Conservation (phyloP, 2,329 filamentous ascomycete species). For the Fusarium sp. region DNA sequence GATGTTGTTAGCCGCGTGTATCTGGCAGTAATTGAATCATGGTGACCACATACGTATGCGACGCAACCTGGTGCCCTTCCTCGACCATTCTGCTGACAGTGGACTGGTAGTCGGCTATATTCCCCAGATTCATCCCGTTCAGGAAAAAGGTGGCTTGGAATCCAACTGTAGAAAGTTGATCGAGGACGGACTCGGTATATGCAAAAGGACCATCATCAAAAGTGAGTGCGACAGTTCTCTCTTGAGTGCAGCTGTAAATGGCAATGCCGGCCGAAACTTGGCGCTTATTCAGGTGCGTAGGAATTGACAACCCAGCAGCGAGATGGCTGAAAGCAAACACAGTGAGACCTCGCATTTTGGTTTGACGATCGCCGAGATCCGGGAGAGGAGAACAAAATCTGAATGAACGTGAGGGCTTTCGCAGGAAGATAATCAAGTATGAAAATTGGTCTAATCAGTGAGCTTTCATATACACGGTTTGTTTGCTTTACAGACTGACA, state of each 20-base stretch:
- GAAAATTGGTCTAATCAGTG: not conserved
- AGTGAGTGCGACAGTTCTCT: slow-evolving; percentile 23
- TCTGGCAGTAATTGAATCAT: not conserved
- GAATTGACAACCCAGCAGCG: not conserved
- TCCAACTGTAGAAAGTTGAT: slow-evolving; percentile 25
- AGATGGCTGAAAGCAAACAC: not conserved
- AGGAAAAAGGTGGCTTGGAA: slow-evolving; percentile 23
- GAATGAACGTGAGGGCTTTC: not conserved
- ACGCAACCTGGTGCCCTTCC: slow-evolving; percentile 25
- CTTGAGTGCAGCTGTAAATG: slow-evolving; percentile 22
- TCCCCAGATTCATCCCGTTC: slow-evolving; percentile 17
- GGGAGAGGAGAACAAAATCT: not conserved
- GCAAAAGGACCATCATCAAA: slow-evolving; percentile 27
- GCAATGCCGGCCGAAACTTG: slow-evolving; percentile 1
- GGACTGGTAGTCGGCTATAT: slow-evolving; percentile 21
- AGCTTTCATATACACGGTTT: not conserved
- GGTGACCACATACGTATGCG: slow-evolving; percentile 13
- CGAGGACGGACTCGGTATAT: slow-evolving; percentile 24
- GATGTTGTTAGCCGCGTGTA: not conserved
- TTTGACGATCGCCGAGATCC: rapidly evolving
- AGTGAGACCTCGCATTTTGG: slow-evolving; percentile 5
- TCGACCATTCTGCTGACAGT: slow-evolving; percentile 20
- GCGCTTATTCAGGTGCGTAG: not conserved
- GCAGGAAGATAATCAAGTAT: not conserved
- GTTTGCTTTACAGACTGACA: too few relatives aligned